Percentiles rank a stretch among this genome's conserved stretches.
phyloP scores from a whole-genome alignment of 2,329 filamentous ascomycete genomes.

The Neurospora sp. region DNA sequence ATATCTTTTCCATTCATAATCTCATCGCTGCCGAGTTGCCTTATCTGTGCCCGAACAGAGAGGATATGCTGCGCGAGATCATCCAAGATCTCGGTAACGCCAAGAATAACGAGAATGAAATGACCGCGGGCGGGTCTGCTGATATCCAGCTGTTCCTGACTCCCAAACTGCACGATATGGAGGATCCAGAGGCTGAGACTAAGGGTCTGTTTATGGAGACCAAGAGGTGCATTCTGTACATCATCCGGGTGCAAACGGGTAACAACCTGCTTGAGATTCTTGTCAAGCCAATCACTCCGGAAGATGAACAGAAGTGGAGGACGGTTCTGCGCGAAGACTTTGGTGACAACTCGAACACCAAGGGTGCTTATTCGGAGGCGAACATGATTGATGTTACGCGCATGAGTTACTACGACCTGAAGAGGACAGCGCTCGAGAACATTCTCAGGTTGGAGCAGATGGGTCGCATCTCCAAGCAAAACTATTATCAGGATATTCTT shows the following conservation, averaged over 20 bases:
- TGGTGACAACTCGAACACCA: constrained; percentile 53
- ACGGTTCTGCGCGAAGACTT: constrained; percentile 76
- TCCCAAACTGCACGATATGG: constrained; percentile 78
- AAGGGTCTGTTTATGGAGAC: constrained; percentile 97
- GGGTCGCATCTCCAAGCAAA: constrained; percentile 79
- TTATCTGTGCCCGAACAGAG: constrained; percentile 66
- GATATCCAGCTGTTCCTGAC: constrained; percentile 89
- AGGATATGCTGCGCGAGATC: constrained; percentile 84
- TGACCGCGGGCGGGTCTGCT: constrained; percentile 74
- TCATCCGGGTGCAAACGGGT: constrained; percentile 91
- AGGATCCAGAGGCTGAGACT: constrained; percentile 86
- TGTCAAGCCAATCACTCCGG: constrained; percentile 74
- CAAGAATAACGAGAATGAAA: constrained; percentile 91
- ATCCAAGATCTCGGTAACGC: constrained; percentile 90
- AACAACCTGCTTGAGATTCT: constrained; percentile 90
- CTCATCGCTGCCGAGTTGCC: constrained; percentile 72
- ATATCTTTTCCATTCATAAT: constrained; percentile 93
- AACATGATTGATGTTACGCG: constrained; percentile 83
- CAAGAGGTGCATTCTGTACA: constrained; percentile 93
- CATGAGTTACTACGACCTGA: constrained; percentile 85
- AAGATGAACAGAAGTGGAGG: constrained; percentile 87
- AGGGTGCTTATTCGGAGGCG: constrained; percentile 80
- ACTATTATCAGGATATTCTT: constrained; percentile 94
- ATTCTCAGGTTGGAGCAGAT: constrained; percentile 80
- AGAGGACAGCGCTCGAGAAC: constrained; percentile 87